Evolutionary conservation across 352 stramenopile genomes (phyloP).

Genomic region (Phytophthora ohioensis): DNA sequence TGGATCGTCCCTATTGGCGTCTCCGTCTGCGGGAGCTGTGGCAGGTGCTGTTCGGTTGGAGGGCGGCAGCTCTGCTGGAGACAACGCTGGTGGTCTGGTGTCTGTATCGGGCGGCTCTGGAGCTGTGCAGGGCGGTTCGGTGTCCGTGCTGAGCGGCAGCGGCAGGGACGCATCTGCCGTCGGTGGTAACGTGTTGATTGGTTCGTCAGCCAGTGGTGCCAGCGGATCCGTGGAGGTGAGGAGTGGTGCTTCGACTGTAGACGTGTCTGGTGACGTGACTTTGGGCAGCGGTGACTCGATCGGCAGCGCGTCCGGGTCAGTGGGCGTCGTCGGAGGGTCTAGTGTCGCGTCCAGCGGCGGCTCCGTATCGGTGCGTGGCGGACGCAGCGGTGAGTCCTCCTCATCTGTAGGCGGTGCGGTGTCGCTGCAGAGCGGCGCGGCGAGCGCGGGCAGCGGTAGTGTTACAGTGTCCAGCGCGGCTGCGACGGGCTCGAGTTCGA

Average conservation of each 20-base stretch:
- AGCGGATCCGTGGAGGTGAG: slow-evolving; percentile 2
- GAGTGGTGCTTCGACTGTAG: slow-evolving; percentile 1
- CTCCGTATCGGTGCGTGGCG: not conserved
- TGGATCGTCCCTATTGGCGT: slow-evolving; percentile 16
- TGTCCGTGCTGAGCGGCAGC: slow-evolving; percentile 6
- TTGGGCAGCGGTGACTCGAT: not conserved
- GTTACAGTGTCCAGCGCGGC: not conserved
- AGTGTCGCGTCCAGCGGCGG: not conserved
- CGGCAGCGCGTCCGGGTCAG: not conserved
- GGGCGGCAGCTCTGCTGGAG: slow-evolving; percentile 17
- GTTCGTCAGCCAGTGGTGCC: not conserved
- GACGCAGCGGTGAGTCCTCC: not conserved
- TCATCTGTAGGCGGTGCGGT: not conserved
- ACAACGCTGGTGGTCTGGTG: slow-evolving; percentile 21
- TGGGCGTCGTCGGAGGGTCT: not conserved
- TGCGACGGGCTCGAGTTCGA: too few species aligned
- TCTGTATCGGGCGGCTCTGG: not conserved
- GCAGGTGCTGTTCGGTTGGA: slow-evolving; percentile 20
- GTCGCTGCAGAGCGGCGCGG: not conserved
- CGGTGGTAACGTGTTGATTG: not conserved
- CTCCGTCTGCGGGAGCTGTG: slow-evolving; percentile 9
- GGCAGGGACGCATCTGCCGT: not conserved
- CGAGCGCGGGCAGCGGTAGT: not conserved
- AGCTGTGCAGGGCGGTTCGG: slow-evolving; percentile 6
- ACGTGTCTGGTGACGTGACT: not conserved